Evolutionary conservation across 2,329 filamentous ascomycete genomes (phyloP), one percentile per base, ranked within the genome.

Genomic region (Myriangium duriaei): DNA sequence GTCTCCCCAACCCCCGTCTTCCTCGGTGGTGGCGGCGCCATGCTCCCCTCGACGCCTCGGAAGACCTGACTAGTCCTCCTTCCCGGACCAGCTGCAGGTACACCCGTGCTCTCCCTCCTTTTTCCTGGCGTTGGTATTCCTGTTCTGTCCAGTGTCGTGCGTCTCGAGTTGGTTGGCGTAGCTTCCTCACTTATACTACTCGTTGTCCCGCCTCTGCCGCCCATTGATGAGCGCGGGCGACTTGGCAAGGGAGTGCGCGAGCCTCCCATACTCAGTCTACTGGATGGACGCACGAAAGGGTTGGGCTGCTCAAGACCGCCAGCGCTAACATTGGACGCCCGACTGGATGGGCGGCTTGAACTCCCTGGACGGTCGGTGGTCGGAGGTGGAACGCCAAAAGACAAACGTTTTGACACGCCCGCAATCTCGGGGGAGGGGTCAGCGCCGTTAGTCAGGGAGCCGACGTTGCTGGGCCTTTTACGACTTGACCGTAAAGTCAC

Each of bases 211-310:
- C 35, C 44, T 44, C 72, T 76, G 39, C 79, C 72, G 40, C 74
- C 74, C 46, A 87, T 65, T 11, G 81, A 85, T 34, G 79, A 84
- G 34, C 80, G 70, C 12, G 81, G 79, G 37, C 81, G 73, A 16
- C 72, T 43, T 47, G n/a, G n/a, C 37, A 83, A 60, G 1, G 81
- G 76, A 10, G 79, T 81, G 43, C 79, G 71, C 6, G 72, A 57
- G 4, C 74, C 68, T 3, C 64, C 62, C 11, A 76, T 55, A 45
- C 78, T 82, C 26, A 74, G 67, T 34, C 79, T 72, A 49, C 78
- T 82, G 46, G 73, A 67, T 6, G 80, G 76, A 18, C 78, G 70
- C 14, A 74, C 64, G 2, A 41, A 37, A 15, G 62, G 56, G 39
- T 60, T 61, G 41, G 60, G 51, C 6, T 62, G 61, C 21, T 7